Percentiles rank a stretch among this genome's conserved stretches.
Conservation (phyloP, 208 protist genomes). For the Kentomonas sorsogonicus region DNA sequence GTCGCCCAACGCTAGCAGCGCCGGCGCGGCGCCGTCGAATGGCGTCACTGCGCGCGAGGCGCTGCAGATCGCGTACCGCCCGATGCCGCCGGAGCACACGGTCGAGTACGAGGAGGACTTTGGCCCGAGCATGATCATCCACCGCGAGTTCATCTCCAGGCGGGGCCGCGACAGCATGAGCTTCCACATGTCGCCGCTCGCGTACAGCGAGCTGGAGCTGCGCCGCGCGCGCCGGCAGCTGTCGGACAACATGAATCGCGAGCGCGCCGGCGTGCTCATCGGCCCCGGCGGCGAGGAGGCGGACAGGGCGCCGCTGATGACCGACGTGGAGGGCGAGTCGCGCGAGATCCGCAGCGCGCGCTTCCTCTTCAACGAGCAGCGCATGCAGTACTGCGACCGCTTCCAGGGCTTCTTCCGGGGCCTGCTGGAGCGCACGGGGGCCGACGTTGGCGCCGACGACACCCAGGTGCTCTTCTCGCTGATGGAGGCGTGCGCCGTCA, state of each 20-base stretch:
- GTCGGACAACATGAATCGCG: constrained; percentile 71
- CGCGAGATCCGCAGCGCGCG: constrained; percentile 65
- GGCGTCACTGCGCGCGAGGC: constrained; percentile 74
- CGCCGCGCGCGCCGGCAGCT: constrained; percentile 49
- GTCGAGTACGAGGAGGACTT: constrained; percentile 89
- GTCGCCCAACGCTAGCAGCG: constrained; percentile 60
- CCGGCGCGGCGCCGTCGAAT: constrained; percentile 56
- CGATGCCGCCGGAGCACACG: constrained; percentile 64
- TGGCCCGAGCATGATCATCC: constrained; percentile 76
- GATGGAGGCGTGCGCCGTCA: constrained; percentile 83
- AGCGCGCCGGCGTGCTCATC: constrained; percentile 50
- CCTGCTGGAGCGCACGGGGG: neutral
- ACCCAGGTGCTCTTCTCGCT: constrained; percentile 71
- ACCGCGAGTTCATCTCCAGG: constrained; percentile 79
- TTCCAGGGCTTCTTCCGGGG: constrained; percentile 75
- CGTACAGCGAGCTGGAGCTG: constrained; percentile 76
- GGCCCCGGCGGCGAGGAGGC: constrained; percentile 28
- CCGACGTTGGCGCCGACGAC: constrained; percentile 17
- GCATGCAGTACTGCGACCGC: constrained; percentile 80
- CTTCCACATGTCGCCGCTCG: constrained; percentile 48
- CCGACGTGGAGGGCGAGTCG: constrained; percentile 56
- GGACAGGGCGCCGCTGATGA: constrained; percentile 62
- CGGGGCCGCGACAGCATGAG: constrained; percentile 50
- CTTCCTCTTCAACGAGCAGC: constrained; percentile 74
- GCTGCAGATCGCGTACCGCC: constrained; percentile 77